phyloP scores from a whole-genome alignment of 441 rosid genomes.

The Caryocar brasiliense region DNA sequence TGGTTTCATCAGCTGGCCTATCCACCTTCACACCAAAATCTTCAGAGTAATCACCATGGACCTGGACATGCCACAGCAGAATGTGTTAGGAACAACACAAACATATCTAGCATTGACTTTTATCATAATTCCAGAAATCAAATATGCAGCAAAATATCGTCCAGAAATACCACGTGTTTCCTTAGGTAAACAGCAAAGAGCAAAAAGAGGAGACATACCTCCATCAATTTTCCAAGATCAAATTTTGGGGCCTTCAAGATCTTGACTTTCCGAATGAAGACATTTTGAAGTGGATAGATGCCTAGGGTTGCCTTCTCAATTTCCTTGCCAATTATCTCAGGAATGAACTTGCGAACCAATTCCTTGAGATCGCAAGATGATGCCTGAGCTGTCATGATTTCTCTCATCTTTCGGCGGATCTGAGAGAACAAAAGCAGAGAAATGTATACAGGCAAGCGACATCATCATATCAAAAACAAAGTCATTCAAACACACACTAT shows the following conservation, averaged over 20 bases:
- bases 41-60: slow-evolving; percentile 76
- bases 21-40: slow-evolving; percentile 81
- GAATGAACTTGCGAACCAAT: slow-evolving; percentile 58
- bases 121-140: no score
- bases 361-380: slow-evolving; percentile 66
- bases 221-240: slow-evolving; percentile 87
- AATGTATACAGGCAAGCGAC: not conserved
- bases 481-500: no score
- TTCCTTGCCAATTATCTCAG: slow-evolving; percentile 57
- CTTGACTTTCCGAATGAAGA: slow-evolving; percentile 70
- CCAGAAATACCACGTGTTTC: not conserved
- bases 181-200: not conserved
- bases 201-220: slow-evolving; percentile 18
- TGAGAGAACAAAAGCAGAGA: slow-evolving; percentile 7
- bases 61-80: slow-evolving; percentile 26
- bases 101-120: not conserved
- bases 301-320: slow-evolving; percentile 64
- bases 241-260: slow-evolving; percentile 82
- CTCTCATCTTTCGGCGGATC: slow-evolving; percentile 75
- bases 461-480: no score
- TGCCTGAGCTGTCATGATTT: slow-evolving; percentile 58
- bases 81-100: not conserved
- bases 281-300: slow-evolving; percentile 71
- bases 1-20: slow-evolving; percentile 66
- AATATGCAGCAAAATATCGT: not conserved